phyloP scores from a whole-genome alignment of 768 basidiomycete genomes.

The Cystofilobasidium bisporidii region DNA sequence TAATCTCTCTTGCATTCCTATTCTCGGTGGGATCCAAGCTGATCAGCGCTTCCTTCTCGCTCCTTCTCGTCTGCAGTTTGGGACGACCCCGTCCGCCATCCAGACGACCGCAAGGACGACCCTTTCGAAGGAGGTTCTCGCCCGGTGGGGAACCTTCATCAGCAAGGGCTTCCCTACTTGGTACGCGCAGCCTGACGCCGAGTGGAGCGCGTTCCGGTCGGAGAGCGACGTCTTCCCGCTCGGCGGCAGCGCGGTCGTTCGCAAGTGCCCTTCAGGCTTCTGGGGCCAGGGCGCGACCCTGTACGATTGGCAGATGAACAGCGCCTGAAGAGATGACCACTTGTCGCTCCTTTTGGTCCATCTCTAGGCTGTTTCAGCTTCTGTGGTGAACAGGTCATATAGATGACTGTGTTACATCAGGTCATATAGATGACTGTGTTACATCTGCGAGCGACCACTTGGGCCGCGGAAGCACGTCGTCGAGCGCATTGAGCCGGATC shows the following conservation, averaged over 20 bases:
- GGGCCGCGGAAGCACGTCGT: neutral
- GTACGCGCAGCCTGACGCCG: neutral
- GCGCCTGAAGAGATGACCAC: neutral
- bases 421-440: too few relatives aligned
- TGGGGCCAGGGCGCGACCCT: constrained; percentile 14
- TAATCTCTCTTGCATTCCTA: neutral
- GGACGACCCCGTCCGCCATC: neutral
- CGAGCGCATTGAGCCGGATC: constrained; percentile 4
- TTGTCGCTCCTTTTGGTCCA: neutral
- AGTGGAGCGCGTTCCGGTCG: neutral
- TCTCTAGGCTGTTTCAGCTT: too few relatives aligned
- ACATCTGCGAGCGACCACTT: constrained; percentile 8
- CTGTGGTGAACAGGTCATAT: neutral
- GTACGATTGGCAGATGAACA: constrained; percentile 22
- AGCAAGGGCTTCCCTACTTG: too few relatives aligned
- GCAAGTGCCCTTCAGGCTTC: constrained; percentile 10
- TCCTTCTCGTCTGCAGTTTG: neutral
- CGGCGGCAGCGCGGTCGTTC: neutral
- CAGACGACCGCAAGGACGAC: neutral
- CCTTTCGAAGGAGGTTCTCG: neutral
- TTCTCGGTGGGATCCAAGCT: neutral
- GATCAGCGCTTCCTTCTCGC: neutral
- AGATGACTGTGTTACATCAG: too few relatives aligned
- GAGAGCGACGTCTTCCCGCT: neutral
- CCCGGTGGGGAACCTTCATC: constrained; percentile 20